A percentile compares a stretch with the other conserved stretches of the same genome.
Evolutionary conservation across 163 green algal species (phyloP).

Genomic region (Volvox carteri): DNA sequence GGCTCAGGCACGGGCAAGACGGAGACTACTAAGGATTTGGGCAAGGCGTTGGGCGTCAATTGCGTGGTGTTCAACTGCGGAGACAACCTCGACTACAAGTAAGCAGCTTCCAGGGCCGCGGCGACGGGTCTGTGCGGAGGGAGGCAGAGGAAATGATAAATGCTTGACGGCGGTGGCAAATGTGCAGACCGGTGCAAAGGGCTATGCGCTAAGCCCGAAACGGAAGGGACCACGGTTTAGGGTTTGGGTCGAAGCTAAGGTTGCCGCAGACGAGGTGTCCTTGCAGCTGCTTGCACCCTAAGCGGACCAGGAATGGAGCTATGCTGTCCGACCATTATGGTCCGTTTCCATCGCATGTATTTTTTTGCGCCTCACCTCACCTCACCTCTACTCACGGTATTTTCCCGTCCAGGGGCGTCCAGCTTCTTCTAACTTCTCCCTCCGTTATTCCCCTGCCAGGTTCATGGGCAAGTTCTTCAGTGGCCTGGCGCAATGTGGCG

Average conservation of each 20-base stretch:
- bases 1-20: slow-evolving; percentile 89
- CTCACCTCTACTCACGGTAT: not conserved
- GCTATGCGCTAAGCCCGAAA: no score
- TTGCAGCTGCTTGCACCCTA: no score
- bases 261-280: no score
- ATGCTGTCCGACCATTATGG: not conserved
- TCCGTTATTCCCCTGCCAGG: slow-evolving; percentile 5
- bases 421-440: not conserved
- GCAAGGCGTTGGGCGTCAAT: slow-evolving; percentile 89
- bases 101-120: no score
- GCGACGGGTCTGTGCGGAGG: no score
- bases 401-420: not conserved
- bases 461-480: slow-evolving; percentile 89
- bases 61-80: slow-evolving; percentile 96
- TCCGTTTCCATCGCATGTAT: not conserved
- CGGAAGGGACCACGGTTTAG: no score
- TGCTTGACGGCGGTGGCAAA: not conserved
- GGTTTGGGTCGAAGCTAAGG: no score
- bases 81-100: slow-evolving; percentile 92
- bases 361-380: not conserved
- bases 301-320: no score
- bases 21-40: slow-evolving; percentile 92
- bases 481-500: slow-evolving; percentile 87
- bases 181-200: no score
- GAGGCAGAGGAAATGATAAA: slow-evolving; percentile 15